Evolutionary conservation across 768 basidiomycete genomes (phyloP).

Genomic region (Leucogyrophana mollusca): DNA sequence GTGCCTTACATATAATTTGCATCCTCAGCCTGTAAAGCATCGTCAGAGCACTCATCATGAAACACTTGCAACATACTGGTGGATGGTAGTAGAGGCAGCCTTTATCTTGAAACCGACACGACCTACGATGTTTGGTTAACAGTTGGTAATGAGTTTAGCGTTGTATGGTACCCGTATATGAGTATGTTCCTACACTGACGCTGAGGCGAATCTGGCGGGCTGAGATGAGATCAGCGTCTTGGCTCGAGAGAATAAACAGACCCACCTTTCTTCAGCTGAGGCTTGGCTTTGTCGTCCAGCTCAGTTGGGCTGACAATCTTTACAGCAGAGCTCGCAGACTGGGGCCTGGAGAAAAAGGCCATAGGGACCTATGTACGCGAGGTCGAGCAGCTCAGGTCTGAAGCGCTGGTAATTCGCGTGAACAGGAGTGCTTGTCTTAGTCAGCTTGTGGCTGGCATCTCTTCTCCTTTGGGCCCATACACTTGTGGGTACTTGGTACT

Average conservation of each 20-base stretch:
- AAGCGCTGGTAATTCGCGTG: too few species aligned
- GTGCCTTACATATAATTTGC: conserved; percentile 25
- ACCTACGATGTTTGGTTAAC: conserved; percentile 42
- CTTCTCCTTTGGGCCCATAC: background rate
- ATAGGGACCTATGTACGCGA: conserved; percentile 32
- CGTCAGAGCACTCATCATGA: conserved; percentile 11
- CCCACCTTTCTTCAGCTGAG: conserved; percentile 55
- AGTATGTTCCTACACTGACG: conserved; percentile 88
- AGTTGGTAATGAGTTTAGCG: background rate
- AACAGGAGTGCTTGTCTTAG: too few species aligned
- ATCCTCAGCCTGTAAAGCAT: conserved; percentile 16
- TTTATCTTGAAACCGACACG: conserved; percentile 84
- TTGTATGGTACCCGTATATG: conserved; percentile 74
- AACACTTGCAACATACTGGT: conserved; percentile 40
- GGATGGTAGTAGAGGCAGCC: conserved; percentile 86
- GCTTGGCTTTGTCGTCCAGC: conserved; percentile 38
- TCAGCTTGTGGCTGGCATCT: background rate
- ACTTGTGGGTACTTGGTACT: conserved; percentile 10
- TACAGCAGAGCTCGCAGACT: conserved; percentile 57
- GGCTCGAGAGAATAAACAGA: conserved; percentile 16
- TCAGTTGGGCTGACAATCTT: conserved; percentile 67
- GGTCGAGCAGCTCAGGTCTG: too few species aligned
- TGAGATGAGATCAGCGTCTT: conserved; percentile 10
- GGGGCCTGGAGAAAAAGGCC: conserved; percentile 70
- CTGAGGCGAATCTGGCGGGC: conserved; percentile 57